Conservation (phyloP, 768 basidiomycete genomes). For the Russula foetens region DNA sequence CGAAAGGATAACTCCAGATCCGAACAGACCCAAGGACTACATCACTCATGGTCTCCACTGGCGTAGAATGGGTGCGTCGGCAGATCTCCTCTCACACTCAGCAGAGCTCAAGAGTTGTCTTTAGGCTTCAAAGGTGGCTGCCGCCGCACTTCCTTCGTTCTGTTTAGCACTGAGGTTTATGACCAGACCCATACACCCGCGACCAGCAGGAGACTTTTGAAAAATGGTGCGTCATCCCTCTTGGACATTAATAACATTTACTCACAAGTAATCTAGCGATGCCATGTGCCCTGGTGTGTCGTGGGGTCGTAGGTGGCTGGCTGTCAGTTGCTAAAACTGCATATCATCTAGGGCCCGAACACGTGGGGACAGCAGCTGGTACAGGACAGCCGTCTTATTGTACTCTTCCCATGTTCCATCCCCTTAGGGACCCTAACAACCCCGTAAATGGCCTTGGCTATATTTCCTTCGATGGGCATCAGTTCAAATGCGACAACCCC, state of each 20-base stretch:
- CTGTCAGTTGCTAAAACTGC: neutral
- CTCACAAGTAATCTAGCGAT: conserved; percentile 31
- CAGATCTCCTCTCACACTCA: conserved; percentile 4
- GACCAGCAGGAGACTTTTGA: conserved; percentile 46
- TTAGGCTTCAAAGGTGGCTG: conserved; percentile 45
- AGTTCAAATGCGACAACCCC: conserved; percentile 48
- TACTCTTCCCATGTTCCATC: conserved; percentile 46
- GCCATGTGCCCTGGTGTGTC: conserved; percentile 40
- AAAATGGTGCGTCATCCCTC: conserved; percentile 37
- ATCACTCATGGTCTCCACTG: conserved; percentile 50
- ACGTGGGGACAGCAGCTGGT: conserved; percentile 34
- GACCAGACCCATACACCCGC: conserved; percentile 47
- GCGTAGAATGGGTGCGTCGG: conserved; percentile 43
- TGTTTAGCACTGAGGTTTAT: neutral
- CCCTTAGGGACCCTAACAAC: conserved; percentile 26
- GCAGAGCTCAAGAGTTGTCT: neutral
- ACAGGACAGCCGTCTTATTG: conserved; percentile 35
- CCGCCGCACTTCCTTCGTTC: too few relatives aligned
- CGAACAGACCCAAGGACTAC: conserved; percentile 41
- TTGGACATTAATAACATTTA: neutral
- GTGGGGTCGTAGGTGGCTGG: neutral
- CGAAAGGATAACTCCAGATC: conserved; percentile 36
- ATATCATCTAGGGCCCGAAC: conserved; percentile 39
- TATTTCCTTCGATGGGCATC: conserved; percentile 49
- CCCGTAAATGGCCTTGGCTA: conserved; percentile 33